Base-by-base conservation (phyloP, 306 rosid genomes). In the Quercus gilva region DNA sequence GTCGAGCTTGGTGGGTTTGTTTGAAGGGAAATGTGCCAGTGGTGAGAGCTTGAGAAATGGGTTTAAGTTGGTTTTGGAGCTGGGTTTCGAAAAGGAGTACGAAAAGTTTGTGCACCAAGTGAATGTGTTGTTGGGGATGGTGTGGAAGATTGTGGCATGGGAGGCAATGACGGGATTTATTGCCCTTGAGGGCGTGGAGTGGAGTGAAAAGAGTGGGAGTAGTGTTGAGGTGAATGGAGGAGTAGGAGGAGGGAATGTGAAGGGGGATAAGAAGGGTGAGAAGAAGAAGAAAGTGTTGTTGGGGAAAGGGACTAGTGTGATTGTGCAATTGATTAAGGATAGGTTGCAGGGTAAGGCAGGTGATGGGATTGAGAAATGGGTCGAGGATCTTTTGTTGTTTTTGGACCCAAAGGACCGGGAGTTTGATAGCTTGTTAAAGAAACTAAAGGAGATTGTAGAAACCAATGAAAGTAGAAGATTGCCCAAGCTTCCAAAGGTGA, bases 401-500 rank as follows among this genome's bases (percentile, higher is more conserved):
- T 82, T 95, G 35, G 84, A 95, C 78, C 89, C 87, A 2, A 86
- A 84, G 73, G 78, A 87, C 71, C 83, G 76, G 8, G 91, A 83
- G 31, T 91, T 92, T 58, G 88, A 79, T 58, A 75, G 51, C 18
- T 86, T 95, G 75, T 71, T 90, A 74, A 80, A 73, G 85, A 90
- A 84, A 79, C 83, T 92, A n/a, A 95, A 89, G 80, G 97, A 91
- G 79, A 77, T 91, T 64, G 90, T 95, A 19, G 98, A 92, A 84
- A 92, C 96, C 87, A 95, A 95, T 82, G 99, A 91, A 80, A 89
- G 91, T 82, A 93, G 98, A 84, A 90, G 98, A 85, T 90, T 92
- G 45, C 97, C 99, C 74, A 95, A 95, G 92, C 89, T 93, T 80
- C 97, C 99, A 20, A 95, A 95, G 98, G 99, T 95, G 82, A 80